Base-by-base conservation (phyloP, 306 rosid genomes). In the Boehmeria nivea region DNA sequence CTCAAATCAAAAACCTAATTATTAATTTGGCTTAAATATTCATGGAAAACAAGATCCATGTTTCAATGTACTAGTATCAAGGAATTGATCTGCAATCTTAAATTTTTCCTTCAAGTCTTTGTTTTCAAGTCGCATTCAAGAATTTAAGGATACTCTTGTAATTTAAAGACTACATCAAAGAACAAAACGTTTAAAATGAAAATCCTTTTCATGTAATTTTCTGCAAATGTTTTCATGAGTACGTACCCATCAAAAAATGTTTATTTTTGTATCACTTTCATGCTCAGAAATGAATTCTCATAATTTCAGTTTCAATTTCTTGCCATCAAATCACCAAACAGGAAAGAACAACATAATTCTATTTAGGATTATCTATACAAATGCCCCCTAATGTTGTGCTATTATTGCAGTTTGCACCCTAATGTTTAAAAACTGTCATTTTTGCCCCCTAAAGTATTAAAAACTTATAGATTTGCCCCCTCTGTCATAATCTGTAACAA, bases 181-280 rank as follows among this genome's bases (percentile, higher is more conserved):
- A 36, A 20, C 15, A 24, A 8, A 40, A 36, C 59, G 34, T 26
- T 12, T 27, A 14, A 36, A 59, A 23, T 11, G 17, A 43, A 45
- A 17, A 13, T 23, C 16, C 11, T 54, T 12, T 28, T 47, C 52
- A 24, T 40, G 16, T 8, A 22, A 53, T 54, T 53, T 48, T 38
- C 33, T 21, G 11, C 51, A 12, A 56, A 16, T 10, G 14, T 45
- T 65, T 34, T 39, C 12, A 5, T n/a, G n/a, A n/a, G n/a, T n/a
- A n/a, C 17, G 38, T 11, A 3, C 20, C 24, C 13, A 47, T 43
- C 37, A 25, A 19, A 12, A 25, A 39, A 15, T 12, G 19, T 44
- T 40, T 40, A 2, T 43, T 36, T 20, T 22, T 18, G 46, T n/a
- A 36, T 42, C 45, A 19, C 24, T 61, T 60, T 45, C 68, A 3